A percentile compares a stretch with the other conserved stretches of the same genome.
Conservation (phyloP, 2,329 filamentous ascomycete species). For the Colletotrichum lini region DNA sequence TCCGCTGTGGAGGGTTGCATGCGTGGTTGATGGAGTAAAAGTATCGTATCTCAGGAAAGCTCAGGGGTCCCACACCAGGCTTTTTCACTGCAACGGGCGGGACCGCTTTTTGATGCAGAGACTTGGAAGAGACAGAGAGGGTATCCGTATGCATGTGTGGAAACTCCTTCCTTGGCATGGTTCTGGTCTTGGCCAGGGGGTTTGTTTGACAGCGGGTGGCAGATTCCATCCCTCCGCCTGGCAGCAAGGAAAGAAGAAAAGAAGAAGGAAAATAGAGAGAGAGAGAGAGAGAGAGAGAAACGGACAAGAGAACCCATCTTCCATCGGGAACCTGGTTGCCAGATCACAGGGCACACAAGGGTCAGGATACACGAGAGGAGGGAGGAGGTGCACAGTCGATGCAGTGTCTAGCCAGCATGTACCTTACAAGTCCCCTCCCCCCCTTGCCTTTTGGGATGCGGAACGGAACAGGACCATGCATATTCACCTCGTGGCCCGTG, state of each 20-base stretch:
- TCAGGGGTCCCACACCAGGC: slow-evolving; percentile 7
- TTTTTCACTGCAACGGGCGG: slow-evolving; percentile 25
- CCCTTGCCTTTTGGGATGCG: background rate
- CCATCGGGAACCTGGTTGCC: background rate
- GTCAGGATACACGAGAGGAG: background rate
- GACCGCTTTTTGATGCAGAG: slow-evolving; percentile 14
- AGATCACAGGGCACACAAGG: background rate
- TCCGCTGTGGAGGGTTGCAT: background rate
- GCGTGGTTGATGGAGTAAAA: background rate
- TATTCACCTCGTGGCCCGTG: slow-evolving; percentile 2
- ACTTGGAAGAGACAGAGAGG: background rate
- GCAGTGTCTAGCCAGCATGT: background rate
- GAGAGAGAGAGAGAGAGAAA: background rate
- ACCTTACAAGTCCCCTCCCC: background rate
- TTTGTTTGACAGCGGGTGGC: slow-evolving; percentile 30
- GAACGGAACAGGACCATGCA: slow-evolving; percentile 4
- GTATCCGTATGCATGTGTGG: background rate
- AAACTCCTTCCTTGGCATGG: background rate
- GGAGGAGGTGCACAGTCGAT: background rate
- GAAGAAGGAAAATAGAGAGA: background rate
- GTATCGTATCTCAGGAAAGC: background rate
- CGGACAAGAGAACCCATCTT: background rate
- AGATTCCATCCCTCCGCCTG: slow-evolving; percentile 7
- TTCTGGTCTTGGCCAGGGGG: slow-evolving; percentile 17
- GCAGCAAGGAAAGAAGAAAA: background rate